These are phyloP conservation scores for Pyrenophora tritici-repentis DNA, from an alignment of 2,329 filamentous ascomycete genomes.

Conservation along the genomic window DNA sequence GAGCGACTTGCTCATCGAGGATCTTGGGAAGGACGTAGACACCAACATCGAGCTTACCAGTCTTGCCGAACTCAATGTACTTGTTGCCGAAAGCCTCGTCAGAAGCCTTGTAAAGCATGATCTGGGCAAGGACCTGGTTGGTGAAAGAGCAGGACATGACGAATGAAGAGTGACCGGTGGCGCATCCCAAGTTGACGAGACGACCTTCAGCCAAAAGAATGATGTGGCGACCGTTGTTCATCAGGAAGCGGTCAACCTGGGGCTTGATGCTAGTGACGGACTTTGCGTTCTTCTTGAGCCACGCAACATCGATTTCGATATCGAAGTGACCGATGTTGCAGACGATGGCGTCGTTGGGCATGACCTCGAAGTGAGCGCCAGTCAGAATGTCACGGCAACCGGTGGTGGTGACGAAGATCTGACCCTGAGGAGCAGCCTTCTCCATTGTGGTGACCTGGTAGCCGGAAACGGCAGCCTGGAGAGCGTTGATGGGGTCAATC, in stretches of 20 bases:
- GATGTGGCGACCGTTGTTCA: slow-evolving; percentile 93
- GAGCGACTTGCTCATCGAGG: slow-evolving; percentile 96
- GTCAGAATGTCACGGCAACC: slow-evolving; percentile 98
- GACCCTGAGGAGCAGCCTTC: slow-evolving; percentile 83
- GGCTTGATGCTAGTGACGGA: slow-evolving; percentile 99
- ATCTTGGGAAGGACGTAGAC: slow-evolving; percentile 99
- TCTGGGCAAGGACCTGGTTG: slow-evolving; percentile 99
- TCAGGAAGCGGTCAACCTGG: slow-evolving; percentile 96
- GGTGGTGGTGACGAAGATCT: slow-evolving; percentile 99
- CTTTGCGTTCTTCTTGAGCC: slow-evolving; percentile 96
- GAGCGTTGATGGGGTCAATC: slow-evolving; percentile 98
- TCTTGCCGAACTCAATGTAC: slow-evolving; percentile 95
- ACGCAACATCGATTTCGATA: slow-evolving; percentile 99
- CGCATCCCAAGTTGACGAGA: slow-evolving; percentile 98
- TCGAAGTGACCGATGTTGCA: slow-evolving; percentile 99
- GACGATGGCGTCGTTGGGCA: slow-evolving; percentile 97
- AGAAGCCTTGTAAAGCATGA: slow-evolving; percentile 93
- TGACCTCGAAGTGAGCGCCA: slow-evolving; percentile 88
- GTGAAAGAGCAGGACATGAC: slow-evolving; percentile 99
- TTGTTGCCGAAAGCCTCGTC: slow-evolving; percentile 88
- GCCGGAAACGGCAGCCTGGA: slow-evolving; percentile 96
- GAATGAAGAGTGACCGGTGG: slow-evolving; percentile 98
- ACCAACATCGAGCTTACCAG: slow-evolving; percentile 84
- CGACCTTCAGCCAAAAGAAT: slow-evolving; percentile 98
- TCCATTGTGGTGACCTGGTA: slow-evolving; percentile 99